Percentiles rank a stretch among this genome's conserved stretches.
phyloP scores from a whole-genome alignment of 2,329 filamentous ascomycete species.

The Fusarium beomiforme region DNA sequence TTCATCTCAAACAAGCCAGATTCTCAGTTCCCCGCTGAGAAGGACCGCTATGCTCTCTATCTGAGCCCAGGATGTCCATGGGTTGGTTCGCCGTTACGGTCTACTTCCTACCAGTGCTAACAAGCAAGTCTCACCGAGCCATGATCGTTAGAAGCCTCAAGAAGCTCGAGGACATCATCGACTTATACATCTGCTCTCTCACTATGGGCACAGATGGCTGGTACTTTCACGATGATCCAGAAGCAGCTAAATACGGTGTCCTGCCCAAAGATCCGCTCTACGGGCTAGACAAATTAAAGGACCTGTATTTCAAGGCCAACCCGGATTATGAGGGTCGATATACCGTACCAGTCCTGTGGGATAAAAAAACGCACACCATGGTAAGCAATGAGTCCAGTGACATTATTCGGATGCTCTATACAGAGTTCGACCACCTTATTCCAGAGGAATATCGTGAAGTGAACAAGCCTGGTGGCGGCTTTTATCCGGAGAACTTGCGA shows the following conservation, averaged over 20 bases:
- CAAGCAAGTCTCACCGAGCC: constrained; percentile 72
- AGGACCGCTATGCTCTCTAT: constrained; percentile 70
- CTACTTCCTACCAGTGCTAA: not conserved
- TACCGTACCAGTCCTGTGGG: constrained; percentile 79
- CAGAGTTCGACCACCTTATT: constrained; percentile 73
- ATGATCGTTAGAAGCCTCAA: constrained; percentile 79
- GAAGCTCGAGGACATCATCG: constrained; percentile 75
- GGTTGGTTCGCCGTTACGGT: constrained; percentile 52
- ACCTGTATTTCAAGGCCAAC: constrained; percentile 76
- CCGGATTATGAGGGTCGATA: constrained; percentile 75
- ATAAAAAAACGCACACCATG: constrained; percentile 73
- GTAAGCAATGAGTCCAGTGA: constrained; percentile 87
- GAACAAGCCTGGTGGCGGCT: constrained; percentile 60
- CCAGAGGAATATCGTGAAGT: constrained; percentile 62
- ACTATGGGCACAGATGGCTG: constrained; percentile 68
- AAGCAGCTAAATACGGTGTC: constrained; percentile 41
- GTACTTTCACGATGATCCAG: constrained; percentile 59
- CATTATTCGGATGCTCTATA: constrained; percentile 86
- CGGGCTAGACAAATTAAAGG: constrained; percentile 71
- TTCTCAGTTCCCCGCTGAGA: constrained; percentile 66
- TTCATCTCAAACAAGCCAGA: constrained; percentile 61
- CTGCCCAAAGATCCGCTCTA: constrained; percentile 69
- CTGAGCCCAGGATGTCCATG: constrained; percentile 70
- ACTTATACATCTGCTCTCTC: constrained; percentile 75
- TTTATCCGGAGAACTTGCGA: constrained; percentile 65